These are phyloP conservation scores for Fusarium metavorans DNA, from an alignment of 2,329 filamentous ascomycete species.

Conservation along the genomic window DNA sequence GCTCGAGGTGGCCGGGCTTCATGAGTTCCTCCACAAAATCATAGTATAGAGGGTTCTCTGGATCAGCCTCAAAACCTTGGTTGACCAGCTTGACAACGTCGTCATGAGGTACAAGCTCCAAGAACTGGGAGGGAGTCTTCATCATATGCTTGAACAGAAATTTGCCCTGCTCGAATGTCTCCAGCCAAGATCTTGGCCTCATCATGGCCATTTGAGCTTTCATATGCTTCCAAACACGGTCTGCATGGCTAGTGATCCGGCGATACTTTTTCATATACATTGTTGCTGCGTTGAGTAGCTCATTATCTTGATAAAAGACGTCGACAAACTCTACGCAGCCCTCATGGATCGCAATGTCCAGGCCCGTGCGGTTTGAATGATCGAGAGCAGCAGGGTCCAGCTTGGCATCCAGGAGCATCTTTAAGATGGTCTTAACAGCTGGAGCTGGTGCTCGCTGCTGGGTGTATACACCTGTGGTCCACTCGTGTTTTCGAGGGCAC, in stretches of 20 bases:
- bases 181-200: slow-evolving; percentile 6
- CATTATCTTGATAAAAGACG: slow-evolving; percentile 14
- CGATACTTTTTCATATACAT: neutral
- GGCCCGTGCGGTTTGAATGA: neutral
- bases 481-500: neutral
- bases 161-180: neutral
- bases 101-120: slow-evolving; percentile 3
- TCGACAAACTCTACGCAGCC: slow-evolving; percentile 21
- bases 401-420: slow-evolving; percentile 18
- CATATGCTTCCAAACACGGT: no score
- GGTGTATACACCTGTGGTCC: no score
- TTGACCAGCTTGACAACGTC: slow-evolving; percentile 13
- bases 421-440: slow-evolving; percentile 9
- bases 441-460: neutral
- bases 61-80: neutral
- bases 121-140: neutral
- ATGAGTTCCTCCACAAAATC: slow-evolving; percentile 7
- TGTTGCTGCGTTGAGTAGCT: slow-evolving; percentile 14
- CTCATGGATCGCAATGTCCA: slow-evolving; percentile 27
- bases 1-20: slow-evolving; percentile 1
- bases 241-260: no score
- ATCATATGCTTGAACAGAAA: neutral
- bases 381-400: neutral
- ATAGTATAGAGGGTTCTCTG: neutral
- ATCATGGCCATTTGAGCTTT: slow-evolving; percentile 25